Base-by-base conservation (phyloP, 1,139 yeast species). In the Candida glucosophila region DNA sequence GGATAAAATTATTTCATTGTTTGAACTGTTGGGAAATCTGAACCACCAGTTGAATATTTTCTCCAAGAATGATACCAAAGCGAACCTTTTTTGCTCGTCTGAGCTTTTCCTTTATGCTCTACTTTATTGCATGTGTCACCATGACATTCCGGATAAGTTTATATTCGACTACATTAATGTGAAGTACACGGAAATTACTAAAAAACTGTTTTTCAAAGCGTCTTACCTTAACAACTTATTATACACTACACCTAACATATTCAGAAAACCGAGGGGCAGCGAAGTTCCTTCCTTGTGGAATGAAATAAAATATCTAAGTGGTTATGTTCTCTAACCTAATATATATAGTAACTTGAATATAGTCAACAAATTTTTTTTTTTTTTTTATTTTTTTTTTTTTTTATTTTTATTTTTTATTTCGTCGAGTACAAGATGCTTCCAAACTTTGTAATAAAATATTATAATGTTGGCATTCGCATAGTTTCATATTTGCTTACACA, bases 381-480 rank as follows among this genome's bases (percentile, higher is more conserved):
- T 12, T 27, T 21, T 22, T 19, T 18, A 12, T 20, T 26, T 14
- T 14, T 11, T 15, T 16, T 12, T n/a, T 19, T 12, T 25, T 24
- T 30, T n/a, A 19, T n/a, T 14, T 12, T 12, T 11, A 32, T 25
- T 22, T 21, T 17, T 11, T 5, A n/a, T 8, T 8, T n/a, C n/a
- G 8, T 12, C 19, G 20, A 22, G 12, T 15, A 16, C 11, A 12
- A 22, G 7, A 13, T 19, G 12, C 17, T 9, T 16, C n/a, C 18
- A 16, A 8, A n/a, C n/a, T n/a, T n/a, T n/a, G n/a, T n/a, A n/a
- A n/a, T n/a, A n/a, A n/a, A n/a, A n/a, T n/a, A n/a, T n/a, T n/a
- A n/a, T n/a, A n/a, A n/a, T n/a, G n/a, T n/a, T n/a, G n/a, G n/a
- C 18, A 19, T 57, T 43, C 56, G 68, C 68, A 62, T 62, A 62